These are phyloP conservation scores for Geotrichum europaeum DNA, from an alignment of 1,139 yeast genomes.

Conservation along the genomic window DNA sequence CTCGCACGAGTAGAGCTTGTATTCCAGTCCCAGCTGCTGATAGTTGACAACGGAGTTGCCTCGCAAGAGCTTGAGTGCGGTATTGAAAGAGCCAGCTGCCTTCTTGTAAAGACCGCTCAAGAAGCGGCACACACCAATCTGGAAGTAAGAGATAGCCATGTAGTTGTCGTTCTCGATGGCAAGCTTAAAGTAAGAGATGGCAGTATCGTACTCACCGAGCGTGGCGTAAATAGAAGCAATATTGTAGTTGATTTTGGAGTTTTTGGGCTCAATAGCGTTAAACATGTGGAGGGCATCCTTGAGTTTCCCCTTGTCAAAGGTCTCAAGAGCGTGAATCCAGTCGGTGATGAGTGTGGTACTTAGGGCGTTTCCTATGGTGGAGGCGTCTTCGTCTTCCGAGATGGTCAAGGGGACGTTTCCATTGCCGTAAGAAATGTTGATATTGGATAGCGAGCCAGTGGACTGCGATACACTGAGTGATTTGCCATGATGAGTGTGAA, in stretches of 20 bases:
- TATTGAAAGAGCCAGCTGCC: constrained; percentile 23
- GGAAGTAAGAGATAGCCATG: constrained; percentile 25
- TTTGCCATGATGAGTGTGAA: not conserved
- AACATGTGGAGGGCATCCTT: constrained; percentile 6
- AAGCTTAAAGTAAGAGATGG: constrained; percentile 17
- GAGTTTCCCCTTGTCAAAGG: constrained; percentile 3
- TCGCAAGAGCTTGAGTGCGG: constrained; percentile 21
- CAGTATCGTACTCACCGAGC: constrained; percentile 18
- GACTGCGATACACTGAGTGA: not conserved
- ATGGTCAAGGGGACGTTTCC: not conserved
- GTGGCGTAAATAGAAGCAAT: constrained; percentile 18
- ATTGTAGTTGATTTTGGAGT: constrained; percentile 18
- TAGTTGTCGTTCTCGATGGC: constrained; percentile 22
- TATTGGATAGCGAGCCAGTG: not conserved
- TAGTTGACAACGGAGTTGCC: constrained; percentile 25
- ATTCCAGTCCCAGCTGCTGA: constrained; percentile 23
- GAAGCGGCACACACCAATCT: constrained; percentile 23
- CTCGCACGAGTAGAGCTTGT: constrained; percentile 24
- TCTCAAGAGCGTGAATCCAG: constrained; percentile 12
- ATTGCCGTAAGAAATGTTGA: not conserved
- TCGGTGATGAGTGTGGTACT: not conserved
- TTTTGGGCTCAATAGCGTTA: constrained; percentile 5
- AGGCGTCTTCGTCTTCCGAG: not conserved
- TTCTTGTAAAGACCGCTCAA: constrained; percentile 20
- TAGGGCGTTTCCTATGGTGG: not conserved